Conservation (phyloP, 1,139 yeast genomes). For the Magnusiomyces tetraspermus region DNA sequence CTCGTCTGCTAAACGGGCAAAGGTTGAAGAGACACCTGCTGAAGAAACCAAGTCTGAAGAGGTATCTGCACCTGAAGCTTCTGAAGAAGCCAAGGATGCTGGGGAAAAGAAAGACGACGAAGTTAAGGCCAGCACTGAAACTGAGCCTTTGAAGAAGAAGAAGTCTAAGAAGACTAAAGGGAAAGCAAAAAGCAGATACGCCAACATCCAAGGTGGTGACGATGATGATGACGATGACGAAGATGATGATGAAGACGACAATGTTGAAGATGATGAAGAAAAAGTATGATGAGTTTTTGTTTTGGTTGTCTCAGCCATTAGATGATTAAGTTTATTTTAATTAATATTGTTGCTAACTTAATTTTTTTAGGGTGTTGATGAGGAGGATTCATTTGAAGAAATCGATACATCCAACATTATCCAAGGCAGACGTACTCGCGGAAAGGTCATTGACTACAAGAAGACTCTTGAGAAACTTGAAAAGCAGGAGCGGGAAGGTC, state of each 20-base stretch:
- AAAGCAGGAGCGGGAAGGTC: slow-evolving; percentile 28
- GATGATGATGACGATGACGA: slow-evolving; percentile 33
- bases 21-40: neutral
- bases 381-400: slow-evolving; percentile 74
- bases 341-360: slow-evolving; percentile 5
- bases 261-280: slow-evolving; percentile 25
- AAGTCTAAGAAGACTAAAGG: slow-evolving; percentile 20
- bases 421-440: slow-evolving; percentile 76
- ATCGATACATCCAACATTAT: slow-evolving; percentile 81
- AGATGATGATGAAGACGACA: slow-evolving; percentile 25
- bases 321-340: too few species aligned
- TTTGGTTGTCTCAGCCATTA: neutral
- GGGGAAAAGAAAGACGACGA: slow-evolving; percentile 16
- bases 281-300: slow-evolving; percentile 22
- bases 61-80: neutral
- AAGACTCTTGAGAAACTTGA: slow-evolving; percentile 45
- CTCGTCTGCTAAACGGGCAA: neutral
- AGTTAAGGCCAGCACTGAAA: neutral
- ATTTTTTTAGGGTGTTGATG: slow-evolving; percentile 32
- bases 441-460: slow-evolving; percentile 76
- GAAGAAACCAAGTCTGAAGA: neutral
- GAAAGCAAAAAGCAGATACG: slow-evolving; percentile 19
- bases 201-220: slow-evolving; percentile 26
- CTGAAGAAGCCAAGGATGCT: slow-evolving; percentile 1
- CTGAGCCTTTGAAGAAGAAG: slow-evolving; percentile 3